These are phyloP conservation scores for Fusarium verticillioides DNA, from an alignment of 2,329 filamentous ascomycete species.

Conservation along the genomic window DNA sequence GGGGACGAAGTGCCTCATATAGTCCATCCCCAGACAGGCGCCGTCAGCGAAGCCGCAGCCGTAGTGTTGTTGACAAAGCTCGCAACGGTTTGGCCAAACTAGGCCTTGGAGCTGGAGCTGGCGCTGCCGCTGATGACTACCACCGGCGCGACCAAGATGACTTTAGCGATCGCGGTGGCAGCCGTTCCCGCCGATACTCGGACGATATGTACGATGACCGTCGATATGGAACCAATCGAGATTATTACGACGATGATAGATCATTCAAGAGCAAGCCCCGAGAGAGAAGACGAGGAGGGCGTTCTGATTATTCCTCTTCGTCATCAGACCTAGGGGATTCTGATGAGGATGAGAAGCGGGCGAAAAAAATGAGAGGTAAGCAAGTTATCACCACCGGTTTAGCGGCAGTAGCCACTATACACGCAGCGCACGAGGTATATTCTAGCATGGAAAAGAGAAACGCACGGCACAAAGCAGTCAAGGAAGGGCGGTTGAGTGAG, in stretches of 20 bases:
- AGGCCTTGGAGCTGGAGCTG: constrained; percentile 64
- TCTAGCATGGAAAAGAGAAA: constrained; percentile 68
- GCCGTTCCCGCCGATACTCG: constrained; percentile 54
- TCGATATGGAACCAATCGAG: constrained; percentile 53
- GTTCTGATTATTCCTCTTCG: constrained; percentile 60
- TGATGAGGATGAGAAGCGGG: constrained; percentile 64
- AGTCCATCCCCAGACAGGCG: constrained; percentile 60
- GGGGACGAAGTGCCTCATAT: constrained; percentile 60
- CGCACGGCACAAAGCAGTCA: constrained; percentile 63
- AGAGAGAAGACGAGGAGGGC: constrained; percentile 53
- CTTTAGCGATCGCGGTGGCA: constrained; percentile 55
- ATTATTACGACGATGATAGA: constrained; percentile 61
- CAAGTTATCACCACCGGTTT: constrained; percentile 67
- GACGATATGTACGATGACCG: constrained; percentile 60
- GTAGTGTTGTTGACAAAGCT: constrained; percentile 72
- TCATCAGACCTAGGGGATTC: constrained; percentile 68
- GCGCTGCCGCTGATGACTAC: constrained; percentile 49
- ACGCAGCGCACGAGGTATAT: constrained; percentile 69
- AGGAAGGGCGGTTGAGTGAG: constrained; percentile 62
- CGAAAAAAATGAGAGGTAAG: constrained; percentile 71
- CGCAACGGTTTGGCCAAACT: constrained; percentile 71
- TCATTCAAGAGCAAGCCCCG: constrained; percentile 55
- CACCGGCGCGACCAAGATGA: constrained; percentile 57
- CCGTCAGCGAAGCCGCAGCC: constrained; percentile 64
- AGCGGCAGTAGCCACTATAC: constrained; percentile 68